Percentiles rank a stretch among this genome's conserved stretches.
phyloP scores from a whole-genome alignment of 2,329 filamentous ascomycete genomes.

The Thielaviopsis punctulata region DNA sequence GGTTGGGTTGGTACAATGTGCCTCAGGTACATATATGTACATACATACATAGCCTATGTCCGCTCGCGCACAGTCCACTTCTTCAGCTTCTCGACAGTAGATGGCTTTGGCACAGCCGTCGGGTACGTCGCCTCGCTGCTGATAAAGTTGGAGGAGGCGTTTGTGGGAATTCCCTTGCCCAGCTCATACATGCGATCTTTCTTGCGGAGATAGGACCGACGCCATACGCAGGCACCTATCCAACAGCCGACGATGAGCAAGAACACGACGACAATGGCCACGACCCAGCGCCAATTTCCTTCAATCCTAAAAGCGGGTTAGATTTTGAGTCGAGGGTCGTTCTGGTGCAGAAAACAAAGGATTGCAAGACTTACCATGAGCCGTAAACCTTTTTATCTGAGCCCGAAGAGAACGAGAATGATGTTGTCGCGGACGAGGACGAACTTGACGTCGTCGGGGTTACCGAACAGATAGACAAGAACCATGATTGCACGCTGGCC shows the following conservation, averaged over 20 bases:
- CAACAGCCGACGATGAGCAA: slow-evolving; percentile 51
- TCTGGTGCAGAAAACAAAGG: background rate
- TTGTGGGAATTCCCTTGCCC: slow-evolving; percentile 22
- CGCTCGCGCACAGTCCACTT: slow-evolving; percentile 29
- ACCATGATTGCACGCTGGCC: slow-evolving; percentile 51
- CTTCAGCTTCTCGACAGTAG: slow-evolving; percentile 24
- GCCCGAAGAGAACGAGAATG: background rate
- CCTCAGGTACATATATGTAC: too few relatives aligned
- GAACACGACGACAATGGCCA: slow-evolving; percentile 61
- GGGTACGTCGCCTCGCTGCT: slow-evolving; percentile 21
- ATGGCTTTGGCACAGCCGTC: slow-evolving; percentile 13
- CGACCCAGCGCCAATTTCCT: slow-evolving; percentile 61
- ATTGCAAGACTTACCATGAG: slow-evolving; percentile 3
- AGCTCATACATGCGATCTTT: slow-evolving; percentile 40
- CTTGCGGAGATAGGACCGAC: slow-evolving; percentile 55
- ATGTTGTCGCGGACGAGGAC: slow-evolving; percentile 14
- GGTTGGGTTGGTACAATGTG: background rate
- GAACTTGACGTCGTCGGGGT: slow-evolving; percentile 10
- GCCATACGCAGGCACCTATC: slow-evolving; percentile 51
- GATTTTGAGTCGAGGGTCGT: background rate
- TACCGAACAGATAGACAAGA: slow-evolving; percentile 43
- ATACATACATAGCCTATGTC: slow-evolving; percentile 20
- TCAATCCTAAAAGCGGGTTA: slow-evolving; percentile 37
- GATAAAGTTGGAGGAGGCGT: slow-evolving; percentile 15
- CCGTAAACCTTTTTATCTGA: slow-evolving; percentile 3